Evolutionary conservation across 441 rosid genomes (phyloP).

Genomic region (Erodium texanum): DNA sequence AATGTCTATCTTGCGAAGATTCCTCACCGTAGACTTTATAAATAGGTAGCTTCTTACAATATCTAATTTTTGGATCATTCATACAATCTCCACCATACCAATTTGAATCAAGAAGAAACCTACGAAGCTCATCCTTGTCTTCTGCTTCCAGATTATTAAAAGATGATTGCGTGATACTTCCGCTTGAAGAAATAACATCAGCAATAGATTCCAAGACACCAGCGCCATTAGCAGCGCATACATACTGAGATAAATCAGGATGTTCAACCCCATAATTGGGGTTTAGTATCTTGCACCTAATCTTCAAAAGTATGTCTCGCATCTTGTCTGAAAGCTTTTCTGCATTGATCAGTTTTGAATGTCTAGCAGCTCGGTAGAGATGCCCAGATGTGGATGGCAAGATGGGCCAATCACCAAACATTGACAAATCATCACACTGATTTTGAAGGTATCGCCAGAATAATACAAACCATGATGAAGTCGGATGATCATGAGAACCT

Average conservation of each 20-base stretch:
- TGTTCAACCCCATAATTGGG: slow-evolving; percentile 53
- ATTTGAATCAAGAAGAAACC: slow-evolving; percentile 70
- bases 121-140: slow-evolving; percentile 76
- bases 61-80: slow-evolving; percentile 45
- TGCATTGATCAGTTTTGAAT: slow-evolving; percentile 64
- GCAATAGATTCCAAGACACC: slow-evolving; percentile 74
- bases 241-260: slow-evolving; percentile 67
- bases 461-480: slow-evolving; percentile 72
- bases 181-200: slow-evolving; percentile 47
- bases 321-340: slow-evolving; percentile 58
- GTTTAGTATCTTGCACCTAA: slow-evolving; percentile 83
- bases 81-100: slow-evolving; percentile 62
- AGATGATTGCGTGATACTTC: slow-evolving; percentile 28
- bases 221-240: slow-evolving; percentile 49
- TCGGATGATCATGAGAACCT: slow-evolving; percentile 54
- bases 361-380: slow-evolving; percentile 63
- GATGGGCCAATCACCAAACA: slow-evolving; percentile 93
- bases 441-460: slow-evolving; percentile 77
- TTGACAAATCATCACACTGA: slow-evolving; percentile 53
- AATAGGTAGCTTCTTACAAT: slow-evolving; percentile 71
- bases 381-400: slow-evolving; percentile 83
- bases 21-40: slow-evolving; percentile 53
- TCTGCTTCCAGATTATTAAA: slow-evolving; percentile 43
- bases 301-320: slow-evolving; percentile 55
- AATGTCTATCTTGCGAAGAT: slow-evolving; percentile 39